Base-by-base conservation (phyloP, 306 rosid genomes). In the Prunus armeniaca region DNA sequence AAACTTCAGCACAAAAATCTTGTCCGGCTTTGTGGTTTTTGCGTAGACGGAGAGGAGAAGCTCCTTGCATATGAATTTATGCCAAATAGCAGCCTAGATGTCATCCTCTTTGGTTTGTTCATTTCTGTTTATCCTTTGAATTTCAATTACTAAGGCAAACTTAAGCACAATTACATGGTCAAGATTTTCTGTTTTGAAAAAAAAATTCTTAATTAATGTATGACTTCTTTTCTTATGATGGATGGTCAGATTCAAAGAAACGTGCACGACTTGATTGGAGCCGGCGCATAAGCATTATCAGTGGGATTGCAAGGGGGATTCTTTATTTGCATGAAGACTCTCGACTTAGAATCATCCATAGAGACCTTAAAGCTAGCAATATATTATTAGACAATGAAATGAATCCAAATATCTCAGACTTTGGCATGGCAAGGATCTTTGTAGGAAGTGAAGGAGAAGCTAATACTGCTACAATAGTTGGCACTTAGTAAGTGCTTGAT, bases 1-100 rank as follows among this genome's bases (percentile, higher is more conserved):
- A 89, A 87, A 61, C 97, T 89, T 81, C 97, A 92, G 32, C 96
- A 88, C 12, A 89, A 84, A 84, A 92, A 88, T 87, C 84, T 92
- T 52, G 93, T 89, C 68, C 86, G 82, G 14, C 77, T 92, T 50
- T 58, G 87, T 2, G 96, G 97, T 28, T 92, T 85, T 57, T 92
- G 96, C 69, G 80, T 82, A 9, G 78, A 87, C 56, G 87, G 84
- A 1, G 58, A 69, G 12, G 95, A 92, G 64, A 89, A 86, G 45
- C 76, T 89, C 43, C 97, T 91, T 10, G 43, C 88, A 2, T 92
- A 92, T 57, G 96, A 92, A 79, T 89, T 77, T 74, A 88, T 92
- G 28, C 82, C 97, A 56, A 88, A 90, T 75, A 80, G 83, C 57
- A 90, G 96, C 65, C 87, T 92, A 4, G 87, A 90, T 34, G 83